Evolutionary conservation across 2,329 filamentous ascomycete genomes (phyloP).

Genomic region (Cytospora schulzeri): DNA sequence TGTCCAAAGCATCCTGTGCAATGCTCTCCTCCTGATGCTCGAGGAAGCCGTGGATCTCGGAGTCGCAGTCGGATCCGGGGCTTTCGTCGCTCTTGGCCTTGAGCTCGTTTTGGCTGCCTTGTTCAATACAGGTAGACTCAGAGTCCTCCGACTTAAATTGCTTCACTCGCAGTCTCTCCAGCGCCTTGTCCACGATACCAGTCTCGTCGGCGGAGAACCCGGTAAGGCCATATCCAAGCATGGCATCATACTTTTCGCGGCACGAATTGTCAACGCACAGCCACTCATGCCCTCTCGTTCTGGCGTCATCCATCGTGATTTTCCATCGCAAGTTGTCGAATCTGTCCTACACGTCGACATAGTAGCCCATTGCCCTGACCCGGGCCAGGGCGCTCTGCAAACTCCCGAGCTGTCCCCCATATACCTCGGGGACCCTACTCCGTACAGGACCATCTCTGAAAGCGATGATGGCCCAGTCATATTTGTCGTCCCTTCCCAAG

Average conservation of each 20-base stretch:
- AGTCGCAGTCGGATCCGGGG: background rate
- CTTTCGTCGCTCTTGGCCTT: background rate
- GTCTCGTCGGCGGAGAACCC: constrained; percentile 19
- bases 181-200: constrained; percentile 1
- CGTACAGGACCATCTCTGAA: constrained; percentile 13
- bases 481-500: constrained; percentile 5
- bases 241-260: constrained; percentile 22
- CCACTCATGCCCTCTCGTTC: background rate
- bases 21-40: constrained; percentile 25
- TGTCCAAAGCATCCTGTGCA: background rate
- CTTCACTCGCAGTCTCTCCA: background rate
- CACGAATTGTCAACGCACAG: constrained; percentile 10
- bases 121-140: background rate
- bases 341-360: constrained; percentile 23
- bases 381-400: constrained; percentile 8
- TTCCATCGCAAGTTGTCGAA: constrained; percentile 7
- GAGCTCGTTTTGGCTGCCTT: background rate
- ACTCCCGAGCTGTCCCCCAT: constrained; percentile 4
- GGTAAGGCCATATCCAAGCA: constrained; percentile 17
- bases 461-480: constrained; percentile 25
- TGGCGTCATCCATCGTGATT: background rate
- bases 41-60: constrained; percentile 19
- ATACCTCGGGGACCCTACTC: background rate
- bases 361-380: constrained; percentile 12
- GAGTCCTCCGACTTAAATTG: background rate